A percentile compares a stretch with the other conserved stretches of the same genome.
phyloP scores from a whole-genome alignment of 768 basidiomycete genomes.

The Suillus paluster region DNA sequence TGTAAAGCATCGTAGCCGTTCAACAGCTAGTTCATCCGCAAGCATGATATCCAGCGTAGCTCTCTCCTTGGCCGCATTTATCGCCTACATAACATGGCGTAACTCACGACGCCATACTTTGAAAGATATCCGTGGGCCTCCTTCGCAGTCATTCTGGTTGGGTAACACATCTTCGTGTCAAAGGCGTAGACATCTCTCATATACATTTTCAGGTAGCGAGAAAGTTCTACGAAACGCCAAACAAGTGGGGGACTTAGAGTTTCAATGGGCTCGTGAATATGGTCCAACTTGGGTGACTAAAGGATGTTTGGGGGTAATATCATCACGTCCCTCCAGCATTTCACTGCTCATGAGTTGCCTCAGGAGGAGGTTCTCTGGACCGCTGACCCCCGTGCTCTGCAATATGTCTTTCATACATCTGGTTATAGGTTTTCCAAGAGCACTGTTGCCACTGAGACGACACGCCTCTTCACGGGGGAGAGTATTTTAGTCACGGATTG shows the following conservation, averaged over 20 bases:
- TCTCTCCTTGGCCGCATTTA: neutral
- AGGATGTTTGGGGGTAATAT: slow-evolving; percentile 16
- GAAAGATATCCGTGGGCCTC: slow-evolving; percentile 14
- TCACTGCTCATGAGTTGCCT: neutral
- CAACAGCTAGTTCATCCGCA: neutral
- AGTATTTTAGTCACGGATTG: slow-evolving; percentile 24
- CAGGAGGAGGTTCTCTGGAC: slow-evolving; percentile 34
- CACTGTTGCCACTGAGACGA: slow-evolving; percentile 10
- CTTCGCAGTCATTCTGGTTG: slow-evolving; percentile 9
- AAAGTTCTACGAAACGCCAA: slow-evolving; percentile 22
- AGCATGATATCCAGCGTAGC: slow-evolving; percentile 3
- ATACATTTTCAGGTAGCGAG: slow-evolving; percentile 25
- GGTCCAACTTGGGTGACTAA: slow-evolving; percentile 27
- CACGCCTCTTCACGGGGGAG: slow-evolving; percentile 25
- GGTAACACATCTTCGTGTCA: neutral
- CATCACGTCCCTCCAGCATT: neutral
- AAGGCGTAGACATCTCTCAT: neutral
- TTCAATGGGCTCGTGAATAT: slow-evolving; percentile 30
- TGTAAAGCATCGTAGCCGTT: neutral
- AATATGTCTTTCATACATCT: slow-evolving; percentile 32
- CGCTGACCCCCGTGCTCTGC: slow-evolving; percentile 32
- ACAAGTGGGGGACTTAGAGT: slow-evolving; percentile 36
- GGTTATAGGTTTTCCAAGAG: slow-evolving; percentile 32
- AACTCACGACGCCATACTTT: slow-evolving; percentile 6
- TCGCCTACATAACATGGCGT: slow-evolving; percentile 9